phyloP scores from a whole-genome alignment of 768 basidiomycete species.

The Termitomyces heimii region DNA sequence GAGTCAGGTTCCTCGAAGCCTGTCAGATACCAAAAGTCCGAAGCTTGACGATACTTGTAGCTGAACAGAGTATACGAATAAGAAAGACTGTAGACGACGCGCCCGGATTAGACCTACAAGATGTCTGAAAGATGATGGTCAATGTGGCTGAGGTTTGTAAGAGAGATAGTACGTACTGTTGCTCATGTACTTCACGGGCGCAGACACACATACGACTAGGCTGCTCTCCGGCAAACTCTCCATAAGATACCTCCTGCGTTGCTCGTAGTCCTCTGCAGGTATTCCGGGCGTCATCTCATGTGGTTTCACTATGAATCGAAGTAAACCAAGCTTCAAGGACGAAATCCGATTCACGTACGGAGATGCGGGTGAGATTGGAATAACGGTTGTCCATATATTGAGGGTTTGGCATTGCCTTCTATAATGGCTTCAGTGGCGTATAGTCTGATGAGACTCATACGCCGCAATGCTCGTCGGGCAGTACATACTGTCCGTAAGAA shows the following conservation, averaged over 20 bases:
- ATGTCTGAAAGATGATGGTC: slow-evolving; percentile 37
- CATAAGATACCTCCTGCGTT: slow-evolving; percentile 64
- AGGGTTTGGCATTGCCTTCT: slow-evolving; percentile 55
- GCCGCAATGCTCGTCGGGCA: slow-evolving; percentile 10
- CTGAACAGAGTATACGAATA: slow-evolving; percentile 30
- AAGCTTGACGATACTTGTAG: slow-evolving; percentile 92
- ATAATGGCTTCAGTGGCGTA: slow-evolving; percentile 17
- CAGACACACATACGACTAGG: slow-evolving; percentile 71
- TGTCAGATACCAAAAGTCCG: slow-evolving; percentile 94
- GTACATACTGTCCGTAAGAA: slow-evolving; percentile 9
- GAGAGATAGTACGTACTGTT: slow-evolving; percentile 38
- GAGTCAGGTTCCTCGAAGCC: slow-evolving; percentile 94
- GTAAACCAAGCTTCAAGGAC: not conserved
- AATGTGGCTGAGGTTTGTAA: slow-evolving; percentile 23
- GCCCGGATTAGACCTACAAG: slow-evolving; percentile 51
- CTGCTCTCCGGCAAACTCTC: slow-evolving; percentile 65
- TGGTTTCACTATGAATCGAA: slow-evolving; percentile 34
- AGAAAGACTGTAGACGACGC: not conserved
- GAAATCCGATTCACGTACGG: slow-evolving; percentile 28
- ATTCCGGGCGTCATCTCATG: slow-evolving; percentile 85
- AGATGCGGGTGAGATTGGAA: slow-evolving; percentile 80
- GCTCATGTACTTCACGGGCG: slow-evolving; percentile 82
- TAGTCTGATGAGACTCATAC: slow-evolving; percentile 1
- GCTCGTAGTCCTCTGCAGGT: slow-evolving; percentile 69
- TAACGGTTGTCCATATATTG: slow-evolving; percentile 75